Evolutionary conservation across 768 basidiomycete species (phyloP), one percentile per base, ranked within the genome.

Genomic region (Psilocybe cubensis): DNA sequence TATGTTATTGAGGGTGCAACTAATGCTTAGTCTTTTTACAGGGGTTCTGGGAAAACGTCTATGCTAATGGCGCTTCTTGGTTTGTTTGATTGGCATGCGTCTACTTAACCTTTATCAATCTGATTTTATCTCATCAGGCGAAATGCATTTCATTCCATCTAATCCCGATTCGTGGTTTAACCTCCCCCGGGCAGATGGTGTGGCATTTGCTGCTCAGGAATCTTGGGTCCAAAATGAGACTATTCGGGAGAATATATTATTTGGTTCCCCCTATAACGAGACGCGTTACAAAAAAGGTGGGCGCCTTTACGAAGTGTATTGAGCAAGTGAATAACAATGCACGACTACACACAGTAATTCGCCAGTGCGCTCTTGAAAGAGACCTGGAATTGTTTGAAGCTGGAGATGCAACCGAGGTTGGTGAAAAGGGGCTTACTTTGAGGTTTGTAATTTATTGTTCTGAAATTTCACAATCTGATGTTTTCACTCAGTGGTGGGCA

Each of bases 141-240:
- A 89, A 69, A 83, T 91, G 84, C 86, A 89, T 66, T 86, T 84
- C 63, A 69, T 79, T 9, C 82, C 80, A 2, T 73, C 74, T 9
- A 68, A 73, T 8, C 76, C 81, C 1, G 79, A 81, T 40, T 84
- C 88, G 0, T 89, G 83, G 81, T 89, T 80, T 70, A 84, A 83
- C 60, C 80, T 94, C 4, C 91, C 92, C 18, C 76, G 90, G 3
- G 74, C 72, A 3, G 79, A 79, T 1, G 91, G 92, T 12, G 80
- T 95, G 33, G 85, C 91, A 3, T 93, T 90, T 66, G 88, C 88
- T 4, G 87, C 88, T 3, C 92, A 96, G 69, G 91, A 92, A 66
- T 85, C 89, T 3, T 96, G 91, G 91, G 86, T 93, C 3, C 83
- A 88, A 69, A 93, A 91, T 60, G 89, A 88, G 57, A 91, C 89